Evolutionary conservation across 129 eudicot genomes (phyloP).

Genomic region (Helianthus annuus): HanXRQr2.0-SUNRISE NC_035449.2:157479133-157479632

Average conservation of each 20-base stretch:
- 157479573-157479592: neutral
- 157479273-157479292: slow-evolving; percentile 39
- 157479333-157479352: slow-evolving; percentile 47
- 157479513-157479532: neutral
- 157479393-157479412: slow-evolving; percentile 71
- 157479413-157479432: slow-evolving; percentile 87
- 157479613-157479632: neutral
- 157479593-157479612: neutral
- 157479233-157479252: slow-evolving; percentile 30
- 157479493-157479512: slow-evolving; percentile 2
- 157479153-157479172: neutral
- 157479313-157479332: slow-evolving; percentile 35
- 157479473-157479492: neutral
- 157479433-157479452: slow-evolving; percentile 16
- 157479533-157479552: neutral
- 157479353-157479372: slow-evolving; percentile 50
- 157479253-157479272: slow-evolving; percentile 14
- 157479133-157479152: neutral
- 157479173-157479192: neutral
- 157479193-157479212: neutral
- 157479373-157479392: slow-evolving; percentile 76
- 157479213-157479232: slow-evolving; percentile 42
- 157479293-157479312: slow-evolving; percentile 37
- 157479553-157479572: neutral
- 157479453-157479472: neutral